These are phyloP conservation scores for Camelina hispida DNA, from an alignment of 345 rosid species.

Conservation along the genomic window DNA sequence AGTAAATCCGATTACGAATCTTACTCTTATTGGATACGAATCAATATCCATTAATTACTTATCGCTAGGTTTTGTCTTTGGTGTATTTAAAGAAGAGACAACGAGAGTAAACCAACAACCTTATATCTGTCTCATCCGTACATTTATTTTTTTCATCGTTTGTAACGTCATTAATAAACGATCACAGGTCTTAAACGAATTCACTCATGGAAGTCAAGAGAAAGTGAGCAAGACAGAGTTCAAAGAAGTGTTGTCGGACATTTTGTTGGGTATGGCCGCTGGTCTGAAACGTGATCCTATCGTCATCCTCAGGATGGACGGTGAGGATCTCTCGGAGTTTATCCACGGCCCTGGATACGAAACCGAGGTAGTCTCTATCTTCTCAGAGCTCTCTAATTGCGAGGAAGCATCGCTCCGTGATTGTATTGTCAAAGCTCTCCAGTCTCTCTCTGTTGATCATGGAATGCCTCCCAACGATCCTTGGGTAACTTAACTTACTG, in stretches of 20 bases:
- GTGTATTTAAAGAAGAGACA: conserved; percentile 27
- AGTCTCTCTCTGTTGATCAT: conserved; percentile 80
- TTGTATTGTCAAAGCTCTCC: conserved; percentile 60
- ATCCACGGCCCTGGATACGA: conserved; percentile 69
- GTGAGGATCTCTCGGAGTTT: conserved; percentile 92
- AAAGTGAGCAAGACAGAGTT: conserved; percentile 83
- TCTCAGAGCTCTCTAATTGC: conserved; percentile 44
- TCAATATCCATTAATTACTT: neutral
- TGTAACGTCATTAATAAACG: conserved; percentile 13
- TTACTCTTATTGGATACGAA: conserved; percentile 15
- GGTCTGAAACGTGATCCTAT: conserved; percentile 96
- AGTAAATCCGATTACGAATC: conserved; percentile 12
- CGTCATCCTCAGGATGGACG: conserved; percentile 91
- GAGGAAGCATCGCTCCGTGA: conserved; percentile 58
- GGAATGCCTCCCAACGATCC: conserved; percentile 92
- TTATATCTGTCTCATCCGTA: conserved; percentile 32
- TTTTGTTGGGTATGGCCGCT: conserved; percentile 93
- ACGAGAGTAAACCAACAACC: conserved; percentile 24
- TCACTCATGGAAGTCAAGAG: conserved; percentile 82
- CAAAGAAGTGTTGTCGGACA: conserved; percentile 88
- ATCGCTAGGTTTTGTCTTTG: conserved; percentile 20
- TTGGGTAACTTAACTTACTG: conserved; percentile 66
- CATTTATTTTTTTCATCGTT: conserved; percentile 25
- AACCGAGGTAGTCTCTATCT: conserved; percentile 63
- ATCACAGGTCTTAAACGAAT: conserved; percentile 77